Base-by-base conservation (phyloP, 2,329 filamentous ascomycete genomes). In the Beauveria sp. region DNA sequence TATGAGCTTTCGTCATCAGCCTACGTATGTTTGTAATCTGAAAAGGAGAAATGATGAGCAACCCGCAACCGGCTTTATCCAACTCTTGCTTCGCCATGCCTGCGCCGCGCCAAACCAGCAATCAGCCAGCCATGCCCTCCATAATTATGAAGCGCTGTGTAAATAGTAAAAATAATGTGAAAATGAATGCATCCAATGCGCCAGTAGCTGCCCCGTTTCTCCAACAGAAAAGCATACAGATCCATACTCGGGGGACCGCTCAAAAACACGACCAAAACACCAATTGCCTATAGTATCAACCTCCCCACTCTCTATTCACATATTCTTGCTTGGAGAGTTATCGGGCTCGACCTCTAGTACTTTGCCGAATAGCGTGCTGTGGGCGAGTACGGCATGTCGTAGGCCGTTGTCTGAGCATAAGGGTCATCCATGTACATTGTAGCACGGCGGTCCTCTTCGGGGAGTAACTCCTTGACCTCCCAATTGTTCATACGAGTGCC, bases 401-500 rank as follows among this genome's bases (percentile, higher is more conserved):
- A 84, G 7, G 75, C 72, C 64, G 78, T 81, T 2, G 82, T 77
- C 45, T 86, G 85, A 56, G 78, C 80, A 64, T 85, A 86, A 2
- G 83, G 83, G 65, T 88, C 86, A 62, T 91, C 88, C 51, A 82
- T 78, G 74, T 93, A 95, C 51, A 89, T 75, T 2, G 90, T 92
- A 24, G 79, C 79, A 62, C 89, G 84, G 63, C 89, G 87, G 63
- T 93, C 90, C 61, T 95, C 91, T 66, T 95, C 90, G 50, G 88
- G 85, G 20, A 95, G 81, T 12, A 91, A 81, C 65, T 98, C 93
- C 79, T 98, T 98, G 72, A 98, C 89, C 72, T 99, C 95, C 95
- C 95, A 99, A 74, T 95, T 97, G 78, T 96, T 96, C 77, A 91
- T 89, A 74, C 93, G 91, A 63, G 91, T 91, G 66, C 93, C 93